These are phyloP conservation scores for Termitomyces sp. DNA, from an alignment of 768 basidiomycete species.

Conservation along the genomic window DNA sequence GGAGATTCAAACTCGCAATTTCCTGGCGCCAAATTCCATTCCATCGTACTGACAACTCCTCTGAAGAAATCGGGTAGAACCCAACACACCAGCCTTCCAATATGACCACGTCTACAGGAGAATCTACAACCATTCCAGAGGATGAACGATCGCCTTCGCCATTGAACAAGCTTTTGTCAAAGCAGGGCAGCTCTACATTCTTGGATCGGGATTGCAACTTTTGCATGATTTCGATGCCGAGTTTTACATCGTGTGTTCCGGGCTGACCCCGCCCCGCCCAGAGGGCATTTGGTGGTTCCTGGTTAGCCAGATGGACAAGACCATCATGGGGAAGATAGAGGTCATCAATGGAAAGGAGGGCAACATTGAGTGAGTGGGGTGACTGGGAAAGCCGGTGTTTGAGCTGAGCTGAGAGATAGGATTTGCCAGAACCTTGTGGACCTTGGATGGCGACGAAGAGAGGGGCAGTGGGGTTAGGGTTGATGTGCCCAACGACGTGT, in stretches of 20 bases:
- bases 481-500: slow-evolving; percentile 24
- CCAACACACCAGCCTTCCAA: slow-evolving; percentile 97
- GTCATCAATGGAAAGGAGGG: slow-evolving; percentile 77
- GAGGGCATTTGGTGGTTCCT: slow-evolving; percentile 58
- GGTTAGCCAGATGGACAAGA: slow-evolving; percentile 50
- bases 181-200: slow-evolving; percentile 63
- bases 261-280: slow-evolving; percentile 87
- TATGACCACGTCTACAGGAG: slow-evolving; percentile 69
- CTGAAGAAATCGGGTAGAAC: slow-evolving; percentile 59
- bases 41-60: slow-evolving; percentile 56
- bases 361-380: slow-evolving; percentile 52
- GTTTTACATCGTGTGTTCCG: slow-evolving; percentile 82
- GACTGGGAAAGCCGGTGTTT: slow-evolving; percentile 35
- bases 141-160: slow-evolving; percentile 84
- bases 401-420: slow-evolving; percentile 66
- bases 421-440: slow-evolving; percentile 93
- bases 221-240: slow-evolving; percentile 54
- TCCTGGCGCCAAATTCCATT: slow-evolving; percentile 39
- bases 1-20: slow-evolving; percentile 30
- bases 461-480: slow-evolving; percentile 37
- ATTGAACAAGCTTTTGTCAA: slow-evolving; percentile 79
- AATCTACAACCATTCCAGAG: slow-evolving; percentile 36
- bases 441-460: slow-evolving; percentile 89
- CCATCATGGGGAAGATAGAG: slow-evolving; percentile 75
- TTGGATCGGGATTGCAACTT: slow-evolving; percentile 44